phyloP scores from a whole-genome alignment of 1,284 basidiomycete genomes.

The Irpex lacteus region DNA sequence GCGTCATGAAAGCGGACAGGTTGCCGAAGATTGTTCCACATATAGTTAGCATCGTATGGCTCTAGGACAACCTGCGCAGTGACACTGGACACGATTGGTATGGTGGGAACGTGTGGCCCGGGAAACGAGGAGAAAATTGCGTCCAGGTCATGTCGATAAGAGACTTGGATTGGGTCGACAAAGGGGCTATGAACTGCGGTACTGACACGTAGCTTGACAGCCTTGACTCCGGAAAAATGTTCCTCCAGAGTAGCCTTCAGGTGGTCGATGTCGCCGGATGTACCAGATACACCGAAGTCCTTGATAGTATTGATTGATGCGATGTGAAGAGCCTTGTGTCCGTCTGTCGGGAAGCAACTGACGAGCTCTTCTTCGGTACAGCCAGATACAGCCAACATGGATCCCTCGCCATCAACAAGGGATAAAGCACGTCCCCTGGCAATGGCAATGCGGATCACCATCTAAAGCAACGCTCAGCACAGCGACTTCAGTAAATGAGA shows the following conservation, averaged over 20 bases:
- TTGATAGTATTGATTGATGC: slow-evolving; percentile 37
- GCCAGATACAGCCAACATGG: slow-evolving; percentile 44
- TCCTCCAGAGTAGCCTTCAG: slow-evolving; percentile 24
- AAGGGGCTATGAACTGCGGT: slow-evolving; percentile 30
- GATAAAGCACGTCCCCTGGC: slow-evolving; percentile 35
- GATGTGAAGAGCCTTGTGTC: slow-evolving; percentile 27
- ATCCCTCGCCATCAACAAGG: slow-evolving; percentile 28
- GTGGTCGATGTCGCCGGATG: slow-evolving; percentile 25
- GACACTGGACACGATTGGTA: slow-evolving; percentile 25
- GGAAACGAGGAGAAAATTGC: slow-evolving; percentile 23
- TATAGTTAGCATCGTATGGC: slow-evolving; percentile 29
- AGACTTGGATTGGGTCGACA: slow-evolving; percentile 27
- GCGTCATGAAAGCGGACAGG: slow-evolving; percentile 32
- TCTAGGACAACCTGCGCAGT: slow-evolving; percentile 20
- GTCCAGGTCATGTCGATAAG: slow-evolving; percentile 12
- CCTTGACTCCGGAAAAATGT: slow-evolving; percentile 31
- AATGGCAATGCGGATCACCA: slow-evolving; percentile 31
- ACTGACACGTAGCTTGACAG: slow-evolving; percentile 29
- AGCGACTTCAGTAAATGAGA: slow-evolving; percentile 16
- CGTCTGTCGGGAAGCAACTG: slow-evolving; percentile 20
- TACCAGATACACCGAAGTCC: slow-evolving; percentile 35
- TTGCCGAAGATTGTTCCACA: slow-evolving; percentile 32
- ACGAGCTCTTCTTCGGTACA: slow-evolving; percentile 20
- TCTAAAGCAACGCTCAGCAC: neutral
- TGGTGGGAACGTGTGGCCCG: slow-evolving; percentile 9